Evolutionary conservation across 495 filamentous ascomycete genomes (phyloP), one percentile per base, ranked within the genome.

Genomic region (Lasiosphaeris hirsuta): DNA sequence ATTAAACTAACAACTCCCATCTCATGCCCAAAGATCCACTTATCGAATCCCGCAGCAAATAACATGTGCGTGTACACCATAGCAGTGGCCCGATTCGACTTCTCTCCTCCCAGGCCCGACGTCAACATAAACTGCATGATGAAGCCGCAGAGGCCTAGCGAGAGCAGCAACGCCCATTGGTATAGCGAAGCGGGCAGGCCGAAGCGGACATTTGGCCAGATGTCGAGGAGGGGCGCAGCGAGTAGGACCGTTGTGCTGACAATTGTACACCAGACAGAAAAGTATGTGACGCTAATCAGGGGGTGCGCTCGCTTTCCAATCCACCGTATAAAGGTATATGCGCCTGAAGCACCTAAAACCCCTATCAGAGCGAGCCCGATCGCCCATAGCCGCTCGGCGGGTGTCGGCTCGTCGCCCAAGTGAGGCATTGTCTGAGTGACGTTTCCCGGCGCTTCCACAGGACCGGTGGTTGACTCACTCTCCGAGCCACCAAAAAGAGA

Each of bases 31-130:
- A 87, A 97, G 10, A 97, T 73, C 47, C 87, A 73, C 55, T 84
- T 83, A 67, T 97, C 93, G 65, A 90, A 92, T 11, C 81, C 81
- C 13, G 96, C 75, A 10, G 93, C 92, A 68, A 96, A 96, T 37
- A 97, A 68, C 89, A 97, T 93, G 69, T 95, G 88, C 43, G 85
- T 90, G 66, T 96, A 97, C 4, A 90, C 76, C 90, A 96, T 96
- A 17, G 87, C 90, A 5, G 88, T 95, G 2, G 92, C 92, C 18
- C 89, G 79, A 17, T 85, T 84, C 7, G 84, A 83, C 53, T 72
- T 74, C 55, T 79, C 89, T 15, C 84, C 81, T 44, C 86, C 79
- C 60, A 97, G 69, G 0, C 92, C 92, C 1, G 84, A 79, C 4
- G 93, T 96, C n/a, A 96, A 72, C 18, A 96, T 75, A 60, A 92